phyloP scores from a whole-genome alignment of 768 basidiomycete genomes.

The Agrocybe pediades region DNA sequence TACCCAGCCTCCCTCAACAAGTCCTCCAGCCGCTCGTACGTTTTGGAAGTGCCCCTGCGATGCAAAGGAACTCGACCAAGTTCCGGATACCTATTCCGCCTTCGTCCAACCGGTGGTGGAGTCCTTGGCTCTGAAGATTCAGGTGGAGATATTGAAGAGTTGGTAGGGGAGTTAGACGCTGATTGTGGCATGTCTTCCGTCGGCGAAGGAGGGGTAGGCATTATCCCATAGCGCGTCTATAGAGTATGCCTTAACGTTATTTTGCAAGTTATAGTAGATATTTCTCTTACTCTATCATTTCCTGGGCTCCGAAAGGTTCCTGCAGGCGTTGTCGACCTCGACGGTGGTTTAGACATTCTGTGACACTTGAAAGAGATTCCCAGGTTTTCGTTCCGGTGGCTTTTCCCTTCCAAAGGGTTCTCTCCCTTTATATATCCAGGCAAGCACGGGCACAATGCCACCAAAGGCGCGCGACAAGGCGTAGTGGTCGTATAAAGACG shows the following conservation, averaged over 20 bases:
- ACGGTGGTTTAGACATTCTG: conserved; percentile 2
- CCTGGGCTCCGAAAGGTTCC: background rate
- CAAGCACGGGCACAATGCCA: no score
- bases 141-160: conserved; percentile 42
- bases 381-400: no score
- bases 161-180: conserved; percentile 37
- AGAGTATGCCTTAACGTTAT: background rate
- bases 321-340: background rate
- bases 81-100: conserved; percentile 54
- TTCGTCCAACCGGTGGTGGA: conserved; percentile 43
- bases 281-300: background rate
- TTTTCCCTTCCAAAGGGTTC: no score
- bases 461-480: no score
- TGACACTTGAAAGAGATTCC: no score
- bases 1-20: conserved; percentile 86
- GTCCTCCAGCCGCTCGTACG: conserved; percentile 85
- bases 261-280: background rate
- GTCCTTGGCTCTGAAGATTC: conserved; percentile 42
- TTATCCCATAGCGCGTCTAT: conserved; percentile 22
- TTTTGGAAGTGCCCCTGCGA: conserved; percentile 75
- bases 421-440: no score
- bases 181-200: conserved; percentile 40
- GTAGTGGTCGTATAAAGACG: no score
- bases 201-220: conserved; percentile 31
- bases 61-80: conserved; percentile 75